phyloP scores from a whole-genome alignment of 2,329 filamentous ascomycete genomes.

The Neurospora crassa region DNA sequence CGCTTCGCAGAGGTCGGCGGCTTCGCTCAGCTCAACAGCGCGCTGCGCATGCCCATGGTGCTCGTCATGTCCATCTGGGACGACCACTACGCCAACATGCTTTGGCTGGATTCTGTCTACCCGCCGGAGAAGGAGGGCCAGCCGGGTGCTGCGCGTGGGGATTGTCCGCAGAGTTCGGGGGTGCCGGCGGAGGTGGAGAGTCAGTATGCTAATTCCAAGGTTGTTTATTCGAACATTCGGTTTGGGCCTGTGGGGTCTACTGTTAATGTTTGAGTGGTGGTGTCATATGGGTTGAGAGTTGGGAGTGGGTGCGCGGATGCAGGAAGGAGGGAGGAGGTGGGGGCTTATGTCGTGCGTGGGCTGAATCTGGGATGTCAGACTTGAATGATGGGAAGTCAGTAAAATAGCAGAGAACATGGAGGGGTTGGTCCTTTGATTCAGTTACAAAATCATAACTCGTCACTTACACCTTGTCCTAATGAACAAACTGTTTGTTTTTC shows the following conservation, averaged over 20 bases:
- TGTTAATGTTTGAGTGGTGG: conserved; percentile 15
- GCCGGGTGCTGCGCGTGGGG: conserved; percentile 33
- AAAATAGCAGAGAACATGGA: too few species aligned
- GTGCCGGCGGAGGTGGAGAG: conserved; percentile 30
- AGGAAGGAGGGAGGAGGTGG: too few species aligned
- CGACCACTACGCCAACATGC: conserved; percentile 45
- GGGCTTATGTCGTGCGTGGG: not conserved
- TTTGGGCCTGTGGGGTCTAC: conserved; percentile 36
- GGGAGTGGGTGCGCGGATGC: not conserved
- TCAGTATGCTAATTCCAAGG: conserved; percentile 26
- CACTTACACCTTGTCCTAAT: too few species aligned
- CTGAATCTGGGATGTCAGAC: not conserved
- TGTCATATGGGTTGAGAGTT: conserved; percentile 25
- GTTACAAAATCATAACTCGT: too few species aligned
- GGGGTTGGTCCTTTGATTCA: too few species aligned
- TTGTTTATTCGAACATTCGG: conserved; percentile 38
- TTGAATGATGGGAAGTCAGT: not conserved
- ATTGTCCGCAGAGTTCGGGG: conserved; percentile 30
- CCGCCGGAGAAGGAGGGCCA: conserved; percentile 23
- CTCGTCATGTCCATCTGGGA: conserved; percentile 52
- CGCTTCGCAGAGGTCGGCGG: conserved; percentile 47
- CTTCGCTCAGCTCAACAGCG: conserved; percentile 42
- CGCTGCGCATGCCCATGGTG: conserved; percentile 49
- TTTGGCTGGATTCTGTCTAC: conserved; percentile 49
- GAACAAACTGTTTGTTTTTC: too few species aligned